phyloP scores from a whole-genome alignment of 345 rosid genomes.

The Hibiscus mutabilis region DNA sequence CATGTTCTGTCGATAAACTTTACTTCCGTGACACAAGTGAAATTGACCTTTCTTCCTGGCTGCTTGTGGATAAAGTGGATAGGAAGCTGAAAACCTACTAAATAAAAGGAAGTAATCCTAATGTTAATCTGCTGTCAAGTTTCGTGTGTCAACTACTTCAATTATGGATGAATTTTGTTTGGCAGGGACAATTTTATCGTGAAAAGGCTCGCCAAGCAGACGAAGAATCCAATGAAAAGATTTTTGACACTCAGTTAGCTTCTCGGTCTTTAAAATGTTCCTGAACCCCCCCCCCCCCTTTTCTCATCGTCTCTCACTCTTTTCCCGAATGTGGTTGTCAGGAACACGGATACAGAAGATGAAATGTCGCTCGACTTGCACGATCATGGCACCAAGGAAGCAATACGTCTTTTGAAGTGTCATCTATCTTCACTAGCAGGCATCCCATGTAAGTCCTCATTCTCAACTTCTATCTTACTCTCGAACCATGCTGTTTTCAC shows the following conservation, averaged over 20 bases:
- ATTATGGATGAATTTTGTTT: conserved; percentile 11
- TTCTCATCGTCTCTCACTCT: neutral
- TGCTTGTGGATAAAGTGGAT: neutral
- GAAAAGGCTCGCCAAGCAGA: conserved; percentile 47
- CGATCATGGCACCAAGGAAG: conserved; percentile 31
- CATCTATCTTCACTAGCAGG: conserved; percentile 49
- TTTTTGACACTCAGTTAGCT: conserved; percentile 43
- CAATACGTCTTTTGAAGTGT: conserved; percentile 36
- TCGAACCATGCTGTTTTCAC: neutral
- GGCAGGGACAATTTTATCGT: conserved; percentile 46
- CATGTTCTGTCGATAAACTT: neutral
- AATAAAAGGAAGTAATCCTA: neutral
- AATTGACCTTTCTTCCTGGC: neutral
- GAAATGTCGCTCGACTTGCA: conserved; percentile 35
- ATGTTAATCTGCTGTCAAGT: neutral
- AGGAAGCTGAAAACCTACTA: neutral
- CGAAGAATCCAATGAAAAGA: conserved; percentile 44
- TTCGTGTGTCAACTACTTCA: neutral
- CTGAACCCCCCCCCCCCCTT: neutral
- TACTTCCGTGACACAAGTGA: neutral
- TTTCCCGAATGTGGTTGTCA: conserved; percentile 6
- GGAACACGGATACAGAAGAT: conserved; percentile 23
- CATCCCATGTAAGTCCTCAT: conserved; percentile 35
- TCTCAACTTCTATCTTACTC: conserved; percentile 3
- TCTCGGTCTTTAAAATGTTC: neutral